Conservation (phyloP, 2,329 filamentous ascomycete species). For the Cercospora canescens region DNA sequence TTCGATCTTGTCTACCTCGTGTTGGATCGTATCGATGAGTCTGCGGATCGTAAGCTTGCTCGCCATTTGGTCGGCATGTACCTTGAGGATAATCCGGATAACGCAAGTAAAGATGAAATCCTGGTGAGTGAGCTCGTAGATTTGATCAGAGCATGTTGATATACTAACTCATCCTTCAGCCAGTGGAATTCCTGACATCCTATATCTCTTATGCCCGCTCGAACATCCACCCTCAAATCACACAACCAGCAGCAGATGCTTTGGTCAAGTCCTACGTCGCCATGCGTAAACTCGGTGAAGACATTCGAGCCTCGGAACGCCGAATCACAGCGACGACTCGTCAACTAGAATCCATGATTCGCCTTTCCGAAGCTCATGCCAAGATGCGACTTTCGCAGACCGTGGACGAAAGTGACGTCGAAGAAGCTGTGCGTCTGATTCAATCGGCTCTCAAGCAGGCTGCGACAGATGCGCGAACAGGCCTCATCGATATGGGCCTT, state of each 20-base stretch:
- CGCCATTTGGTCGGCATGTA: conserved; percentile 96
- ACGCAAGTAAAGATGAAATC: conserved; percentile 75
- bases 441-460: conserved; percentile 93
- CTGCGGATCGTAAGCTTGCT: conserved; percentile 81
- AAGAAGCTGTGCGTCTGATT: conserved; percentile 89
- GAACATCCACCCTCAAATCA: conserved; percentile 80
- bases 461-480: conserved; percentile 87
- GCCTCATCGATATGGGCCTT: conserved; percentile 94
- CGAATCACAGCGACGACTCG: conserved; percentile 97
- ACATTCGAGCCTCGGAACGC: conserved; percentile 77
- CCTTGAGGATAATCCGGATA: conserved; percentile 88
- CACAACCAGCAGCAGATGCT: conserved; percentile 75
- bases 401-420: conserved; percentile 80
- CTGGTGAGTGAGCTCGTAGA: conserved; percentile 59
- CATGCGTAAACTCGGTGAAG: conserved; percentile 84
- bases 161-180: conserved; percentile 50
- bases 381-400: conserved; percentile 85
- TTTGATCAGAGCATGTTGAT: conserved; percentile 4
- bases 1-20: conserved; percentile 98
- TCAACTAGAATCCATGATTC: conserved; percentile 98
- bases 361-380: conserved; percentile 90
- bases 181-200: conserved; percentile 90
- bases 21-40: conserved; percentile 89
- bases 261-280: conserved; percentile 86
- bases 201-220: conserved; percentile 97